Evolutionary conservation across 768 basidiomycete species (phyloP).

Genomic region (Serendipita indica): DNA sequence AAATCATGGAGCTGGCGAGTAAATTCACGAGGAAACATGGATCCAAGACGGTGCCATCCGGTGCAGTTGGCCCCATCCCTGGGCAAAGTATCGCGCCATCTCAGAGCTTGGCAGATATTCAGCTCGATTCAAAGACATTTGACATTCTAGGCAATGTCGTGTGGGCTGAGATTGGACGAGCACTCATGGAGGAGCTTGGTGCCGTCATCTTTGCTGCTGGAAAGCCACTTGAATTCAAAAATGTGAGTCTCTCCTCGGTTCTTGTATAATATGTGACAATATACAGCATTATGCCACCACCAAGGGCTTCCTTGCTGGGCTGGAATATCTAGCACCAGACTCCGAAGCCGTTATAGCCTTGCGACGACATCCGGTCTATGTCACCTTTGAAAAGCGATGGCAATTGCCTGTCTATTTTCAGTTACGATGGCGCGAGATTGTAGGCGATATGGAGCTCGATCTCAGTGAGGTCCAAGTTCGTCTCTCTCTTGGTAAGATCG

Average conservation of each 20-base stretch:
- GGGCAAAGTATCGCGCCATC: constrained; percentile 12
- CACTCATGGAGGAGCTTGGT: constrained; percentile 78
- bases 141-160: constrained; percentile 78
- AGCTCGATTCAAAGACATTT: constrained; percentile 32
- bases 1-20: constrained; percentile 66
- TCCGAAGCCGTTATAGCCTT: constrained; percentile 51
- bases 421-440: constrained; percentile 90
- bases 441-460: constrained; percentile 55
- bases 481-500: constrained; percentile 28
- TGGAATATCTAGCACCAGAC: constrained; percentile 76
- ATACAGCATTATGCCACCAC: constrained; percentile 71
- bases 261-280: background rate
- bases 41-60: constrained; percentile 17
- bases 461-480: constrained; percentile 35
- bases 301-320: constrained; percentile 61
- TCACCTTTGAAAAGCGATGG: constrained; percentile 72
- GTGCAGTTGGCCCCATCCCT: constrained; percentile 7
- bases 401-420: constrained; percentile 96
- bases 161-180: constrained; percentile 69
- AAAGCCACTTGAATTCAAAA: constrained; percentile 75
- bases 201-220: constrained; percentile 78
- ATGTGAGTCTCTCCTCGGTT: constrained; percentile 32
- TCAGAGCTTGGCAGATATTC: constrained; percentile 13
- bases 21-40: constrained; percentile 38
- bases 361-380: constrained; percentile 55